A percentile compares a stretch with the other conserved stretches of the same genome.
phyloP scores from a whole-genome alignment of 495 filamentous ascomycete species.

The Parachaetomium inaequale region DNA sequence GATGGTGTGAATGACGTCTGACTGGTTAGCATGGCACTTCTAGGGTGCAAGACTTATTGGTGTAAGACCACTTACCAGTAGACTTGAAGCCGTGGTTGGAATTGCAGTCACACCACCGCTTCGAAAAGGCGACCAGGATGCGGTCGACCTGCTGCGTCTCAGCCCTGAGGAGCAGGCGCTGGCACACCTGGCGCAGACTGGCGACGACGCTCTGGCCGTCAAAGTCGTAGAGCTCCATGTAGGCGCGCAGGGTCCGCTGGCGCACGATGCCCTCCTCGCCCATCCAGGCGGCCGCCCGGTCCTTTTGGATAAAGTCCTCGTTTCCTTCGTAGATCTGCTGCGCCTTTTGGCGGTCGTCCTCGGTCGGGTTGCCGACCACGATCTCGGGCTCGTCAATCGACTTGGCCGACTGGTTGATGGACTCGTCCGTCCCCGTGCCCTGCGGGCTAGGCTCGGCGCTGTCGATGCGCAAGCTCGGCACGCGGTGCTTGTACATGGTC shows the following conservation, averaged over 20 bases:
- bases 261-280: constrained; percentile 70
- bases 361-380: constrained; percentile 48
- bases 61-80: constrained; percentile 57
- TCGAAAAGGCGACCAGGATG: constrained; percentile 82
- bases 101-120: constrained; percentile 92
- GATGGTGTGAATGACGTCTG: constrained; percentile 95
- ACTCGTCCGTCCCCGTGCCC: constrained; percentile 16
- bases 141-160: constrained; percentile 97
- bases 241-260: constrained; percentile 68
- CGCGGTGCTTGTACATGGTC: constrained; percentile 47
- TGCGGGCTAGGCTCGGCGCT: constrained; percentile 32
- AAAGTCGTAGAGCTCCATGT: constrained; percentile 91
- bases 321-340: constrained; percentile 81
- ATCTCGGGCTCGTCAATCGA: constrained; percentile 50
- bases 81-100: constrained; percentile 91
- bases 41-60: background rate
- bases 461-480: constrained; percentile 37
- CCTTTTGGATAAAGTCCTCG: constrained; percentile 71
- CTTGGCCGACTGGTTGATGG: constrained; percentile 30
- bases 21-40: background rate
- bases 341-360: constrained; percentile 70
- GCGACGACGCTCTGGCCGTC: constrained; percentile 74
- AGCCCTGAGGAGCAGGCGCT: constrained; percentile 76
- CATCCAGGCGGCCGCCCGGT: constrained; percentile 82
- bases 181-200: constrained; percentile 75